A percentile compares a stretch with the other conserved stretches of the same genome.
Evolutionary conservation across 208 protist species (phyloP).

Genomic region (Zelonia costaricensis): DNA sequence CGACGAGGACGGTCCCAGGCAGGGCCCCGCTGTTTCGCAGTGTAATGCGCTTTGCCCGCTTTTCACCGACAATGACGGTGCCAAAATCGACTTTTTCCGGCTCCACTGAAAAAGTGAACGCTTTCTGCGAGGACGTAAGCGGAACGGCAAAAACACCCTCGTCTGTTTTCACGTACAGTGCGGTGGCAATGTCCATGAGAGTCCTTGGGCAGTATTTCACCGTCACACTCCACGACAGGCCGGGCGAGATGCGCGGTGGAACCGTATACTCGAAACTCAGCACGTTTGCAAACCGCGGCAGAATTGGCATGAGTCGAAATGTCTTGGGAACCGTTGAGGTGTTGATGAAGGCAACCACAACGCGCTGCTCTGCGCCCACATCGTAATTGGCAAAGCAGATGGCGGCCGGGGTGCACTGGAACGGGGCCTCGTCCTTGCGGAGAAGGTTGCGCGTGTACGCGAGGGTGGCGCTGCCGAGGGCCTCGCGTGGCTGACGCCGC

Average conservation of each 20-base stretch:
- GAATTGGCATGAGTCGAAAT: conserved; percentile 81
- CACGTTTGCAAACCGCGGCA: conserved; percentile 54
- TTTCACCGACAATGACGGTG: conserved; percentile 74
- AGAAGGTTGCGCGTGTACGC: conserved; percentile 23
- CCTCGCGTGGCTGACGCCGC: conserved; percentile 15
- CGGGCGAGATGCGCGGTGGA: conserved; percentile 81
- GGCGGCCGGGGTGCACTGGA: conserved; percentile 41
- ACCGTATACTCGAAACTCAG: conserved; percentile 57
- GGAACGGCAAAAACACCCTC: conserved; percentile 70
- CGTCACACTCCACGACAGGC: conserved; percentile 65
- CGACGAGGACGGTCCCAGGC: conserved; percentile 48
- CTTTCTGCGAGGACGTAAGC: conserved; percentile 51
- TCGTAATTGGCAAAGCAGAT: conserved; percentile 85
- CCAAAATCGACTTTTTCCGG: conserved; percentile 70
- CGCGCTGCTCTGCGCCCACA: conserved; percentile 60
- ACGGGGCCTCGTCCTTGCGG: conserved; percentile 17
- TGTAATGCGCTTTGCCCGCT: conserved; percentile 38
- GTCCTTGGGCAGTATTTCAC: conserved; percentile 67
- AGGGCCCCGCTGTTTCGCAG: conserved; percentile 76
- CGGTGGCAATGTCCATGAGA: conserved; percentile 61
- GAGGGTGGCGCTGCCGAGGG: background rate
- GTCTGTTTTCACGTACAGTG: conserved; percentile 61
- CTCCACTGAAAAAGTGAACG: conserved; percentile 40
- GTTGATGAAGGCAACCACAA: conserved; percentile 77
- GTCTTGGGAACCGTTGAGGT: conserved; percentile 61